Evolutionary conservation across 2,329 filamentous ascomycete species (phyloP), one percentile per base, ranked within the genome.

Genomic region (Trichophaea hybrida): DNA sequence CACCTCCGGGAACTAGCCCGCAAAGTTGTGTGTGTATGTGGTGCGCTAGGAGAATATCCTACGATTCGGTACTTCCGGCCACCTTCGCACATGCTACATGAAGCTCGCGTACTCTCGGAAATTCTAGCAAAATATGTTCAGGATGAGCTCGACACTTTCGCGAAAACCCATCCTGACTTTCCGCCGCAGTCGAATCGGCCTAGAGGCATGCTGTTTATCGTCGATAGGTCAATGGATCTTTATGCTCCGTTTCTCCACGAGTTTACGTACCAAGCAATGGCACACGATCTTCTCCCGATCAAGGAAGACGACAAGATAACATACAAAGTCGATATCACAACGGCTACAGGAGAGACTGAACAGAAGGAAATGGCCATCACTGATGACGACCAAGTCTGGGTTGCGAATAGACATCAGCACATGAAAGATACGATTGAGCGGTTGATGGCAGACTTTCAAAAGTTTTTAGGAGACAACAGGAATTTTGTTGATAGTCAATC

Each of bases 201-300:
- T 5, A 84, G 87, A 64, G 88, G 88, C 43, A 81, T 89, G 0
- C 79, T 98, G 0, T 76, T 95, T 68, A 85, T 98, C 62, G 87
- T 89, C 1, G 93, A 97, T 71, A 81, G 93, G 63, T 88, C 89
- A 6, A 93, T 98, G 85, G 93, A 98, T 71, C 73, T 96, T 2
- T 82, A 85, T 74, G 84, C 91, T 0, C 93, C 93, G 1, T 74
- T 97, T 8, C 71, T 97, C 3, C 93, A 98, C 73, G 93, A 98
- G 69, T 96, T 98, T 71, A 96, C 93, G 10, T 98, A 97, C 71
- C 93, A 98, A 73, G 89, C 93, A 55, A 97, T 98, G 91, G 91
- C 88, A 2, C 88, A 96, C 72, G 93, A 98, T 70, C 76, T 98
- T 6, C 75, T 98, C 34, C 85, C 86, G 0, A 88, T 98, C 69